These are phyloP conservation scores for Boeremia exigua DNA, from an alignment of 2,329 filamentous ascomycete genomes.

Conservation along the genomic window DNA sequence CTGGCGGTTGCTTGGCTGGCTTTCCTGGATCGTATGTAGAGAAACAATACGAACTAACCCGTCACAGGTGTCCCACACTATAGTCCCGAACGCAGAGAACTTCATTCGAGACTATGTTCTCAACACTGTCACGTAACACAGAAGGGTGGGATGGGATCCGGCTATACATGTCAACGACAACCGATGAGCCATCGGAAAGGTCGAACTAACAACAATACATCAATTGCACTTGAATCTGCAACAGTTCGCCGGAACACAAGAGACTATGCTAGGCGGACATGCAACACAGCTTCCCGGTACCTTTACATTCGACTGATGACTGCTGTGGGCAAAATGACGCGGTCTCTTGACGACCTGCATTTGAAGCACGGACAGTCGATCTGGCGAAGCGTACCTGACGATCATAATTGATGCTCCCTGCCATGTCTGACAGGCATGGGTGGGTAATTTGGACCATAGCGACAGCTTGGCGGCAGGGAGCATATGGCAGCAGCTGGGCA, in stretches of 20 bases:
- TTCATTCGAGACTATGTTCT: too few relatives aligned
- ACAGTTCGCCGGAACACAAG: too few relatives aligned
- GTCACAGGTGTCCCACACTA: not conserved
- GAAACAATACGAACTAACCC: too few relatives aligned
- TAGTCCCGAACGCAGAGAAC: too few relatives aligned
- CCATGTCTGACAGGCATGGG: constrained; percentile 21
- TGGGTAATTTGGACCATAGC: constrained; percentile 1
- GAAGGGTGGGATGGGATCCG: too few relatives aligned
- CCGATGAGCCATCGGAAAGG: too few relatives aligned
- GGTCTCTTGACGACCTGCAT: too few relatives aligned
- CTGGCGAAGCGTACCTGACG: constrained; percentile 23
- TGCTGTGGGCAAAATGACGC: too few relatives aligned
- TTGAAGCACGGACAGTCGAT: not conserved
- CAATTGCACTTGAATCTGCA: too few relatives aligned
- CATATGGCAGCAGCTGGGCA: constrained; percentile 13
- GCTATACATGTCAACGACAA: too few relatives aligned
- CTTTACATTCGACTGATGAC: not conserved
- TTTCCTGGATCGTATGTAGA: not conserved
- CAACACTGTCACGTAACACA: too few relatives aligned
- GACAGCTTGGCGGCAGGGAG: constrained; percentile 24
- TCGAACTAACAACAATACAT: too few relatives aligned
- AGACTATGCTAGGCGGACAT: not conserved
- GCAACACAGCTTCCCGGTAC: not conserved
- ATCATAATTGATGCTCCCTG: constrained; percentile 22
- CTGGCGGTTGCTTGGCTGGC: not conserved